Conservation (phyloP, 176 grass and related monocot genomes). For the Avena insularis region DNA sequence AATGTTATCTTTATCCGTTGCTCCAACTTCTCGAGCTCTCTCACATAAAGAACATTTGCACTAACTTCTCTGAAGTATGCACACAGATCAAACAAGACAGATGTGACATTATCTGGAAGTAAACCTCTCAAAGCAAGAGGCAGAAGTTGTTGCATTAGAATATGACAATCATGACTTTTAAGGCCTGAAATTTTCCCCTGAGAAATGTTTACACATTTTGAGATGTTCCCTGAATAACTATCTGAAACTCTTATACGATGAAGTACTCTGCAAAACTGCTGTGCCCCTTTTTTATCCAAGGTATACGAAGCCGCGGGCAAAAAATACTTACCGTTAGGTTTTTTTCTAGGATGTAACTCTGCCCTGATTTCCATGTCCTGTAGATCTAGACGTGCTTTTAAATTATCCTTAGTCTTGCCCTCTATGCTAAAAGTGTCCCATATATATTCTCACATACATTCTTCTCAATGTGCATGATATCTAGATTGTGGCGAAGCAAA, state of each 20-base stretch:
- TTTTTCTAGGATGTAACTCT: constrained; percentile 30
- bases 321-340: constrained; percentile 12
- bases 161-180: constrained; percentile 16
- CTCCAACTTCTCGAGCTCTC: neutral
- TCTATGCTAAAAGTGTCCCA: neutral
- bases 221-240: neutral
- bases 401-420: constrained; percentile 29
- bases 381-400: constrained; percentile 12
- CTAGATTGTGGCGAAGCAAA: neutral
- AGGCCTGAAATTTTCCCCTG: neutral
- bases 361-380: constrained; percentile 6
- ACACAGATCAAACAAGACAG: neutral
- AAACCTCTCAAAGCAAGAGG: neutral
- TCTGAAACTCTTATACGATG: neutral
- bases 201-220: constrained; percentile 7
- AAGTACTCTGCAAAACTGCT: constrained; percentile 1
- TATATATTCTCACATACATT: neutral
- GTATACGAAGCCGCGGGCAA: constrained; percentile 22
- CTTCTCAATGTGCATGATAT: neutral
- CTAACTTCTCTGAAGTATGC: neutral
- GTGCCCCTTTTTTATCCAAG: neutral
- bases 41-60: neutral
- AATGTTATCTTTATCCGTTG: neutral
- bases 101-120: constrained; percentile 3
- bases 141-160: neutral